phyloP scores from a whole-genome alignment of 345 rosid species.

The Aquilaria yunnanensis region DNA sequence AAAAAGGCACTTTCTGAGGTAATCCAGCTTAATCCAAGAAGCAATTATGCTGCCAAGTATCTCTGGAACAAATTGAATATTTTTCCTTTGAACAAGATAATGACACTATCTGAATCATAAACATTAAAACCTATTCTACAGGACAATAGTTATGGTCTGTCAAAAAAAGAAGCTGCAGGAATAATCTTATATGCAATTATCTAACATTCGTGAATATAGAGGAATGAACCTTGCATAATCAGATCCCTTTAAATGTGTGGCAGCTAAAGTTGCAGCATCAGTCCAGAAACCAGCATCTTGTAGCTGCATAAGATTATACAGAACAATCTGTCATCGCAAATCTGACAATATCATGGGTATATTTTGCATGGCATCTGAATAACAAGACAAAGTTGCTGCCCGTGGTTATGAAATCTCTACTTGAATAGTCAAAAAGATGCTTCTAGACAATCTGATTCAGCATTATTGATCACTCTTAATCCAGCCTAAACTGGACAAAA shows the following conservation, averaged over 20 bases:
- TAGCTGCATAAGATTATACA: conserved; percentile 38
- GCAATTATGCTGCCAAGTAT: neutral
- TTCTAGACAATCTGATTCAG: too few species aligned
- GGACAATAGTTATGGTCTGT: neutral
- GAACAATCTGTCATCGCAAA: neutral
- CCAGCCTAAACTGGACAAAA: too few species aligned
- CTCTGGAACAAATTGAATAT: neutral
- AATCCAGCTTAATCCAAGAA: too few species aligned
- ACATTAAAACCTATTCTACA: neutral
- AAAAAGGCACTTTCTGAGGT: too few species aligned
- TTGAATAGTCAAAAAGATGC: too few species aligned
- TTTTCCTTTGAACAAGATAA: neutral
- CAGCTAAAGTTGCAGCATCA: conserved; percentile 97
- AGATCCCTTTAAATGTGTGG: conserved; percentile 91
- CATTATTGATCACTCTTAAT: too few species aligned
- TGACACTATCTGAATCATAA: neutral
- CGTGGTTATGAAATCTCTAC: too few species aligned
- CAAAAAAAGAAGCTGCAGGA: conserved; percentile 1
- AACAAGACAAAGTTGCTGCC: too few species aligned
- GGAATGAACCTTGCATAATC: conserved; percentile 76
- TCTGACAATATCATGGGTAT: too few species aligned
- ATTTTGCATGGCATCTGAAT: too few species aligned
- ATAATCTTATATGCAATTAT: neutral
- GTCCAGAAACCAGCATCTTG: conserved; percentile 99
- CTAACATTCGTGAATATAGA: neutral